Base-by-base conservation (phyloP, 148 eudicot genomes). In the Persicaria maculosa region DNA sequence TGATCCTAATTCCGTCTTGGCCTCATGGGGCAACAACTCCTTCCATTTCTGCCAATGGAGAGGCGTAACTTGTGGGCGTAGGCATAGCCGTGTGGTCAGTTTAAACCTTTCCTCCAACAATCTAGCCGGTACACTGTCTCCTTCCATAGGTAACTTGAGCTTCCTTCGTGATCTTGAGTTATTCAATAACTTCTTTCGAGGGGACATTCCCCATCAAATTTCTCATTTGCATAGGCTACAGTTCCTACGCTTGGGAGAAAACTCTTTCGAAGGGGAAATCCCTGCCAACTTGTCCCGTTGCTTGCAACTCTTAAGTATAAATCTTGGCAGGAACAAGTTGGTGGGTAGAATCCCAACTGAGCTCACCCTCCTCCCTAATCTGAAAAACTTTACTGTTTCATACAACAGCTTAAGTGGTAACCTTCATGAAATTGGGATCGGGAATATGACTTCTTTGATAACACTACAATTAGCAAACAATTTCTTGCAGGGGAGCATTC, bases 261-360 rank as follows among this genome's bases (percentile, higher is more conserved):
- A 81, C 74, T 78, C 71, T 10, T 16, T 81, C 36, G 53, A 16
- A 15, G 84, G 81, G 1, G 62, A 75, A 15, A 81, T 78, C 44
- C 80, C 80, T 6, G 73, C 68, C 45, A 78, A 73, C 68, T 59
- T 78, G 74, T 78, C 80, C 25, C 46, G 43, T 7, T 83, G 84
- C 73, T 48, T 52, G 5, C 52, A 17, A 0, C 78, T 82, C 17
- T 7, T 0, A 9, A 7, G 5, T 0, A 31, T 85, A 5, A 4
- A 0, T 6, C 54, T 78, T 7, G 12, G 3, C 20, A 0, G 1
- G 3, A 85, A 85, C 55, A 78, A 22, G 1, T 71, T 85, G 50
- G 50, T 9, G 0, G 83, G 86, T 20, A 46, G 43, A 6, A 44
- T 68, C 20, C 71, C 71, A 1, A 4, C 14, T 65, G 12, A 65